Base-by-base conservation (phyloP, 2,329 filamentous ascomycete species). In the Claviceps africana region DNA sequence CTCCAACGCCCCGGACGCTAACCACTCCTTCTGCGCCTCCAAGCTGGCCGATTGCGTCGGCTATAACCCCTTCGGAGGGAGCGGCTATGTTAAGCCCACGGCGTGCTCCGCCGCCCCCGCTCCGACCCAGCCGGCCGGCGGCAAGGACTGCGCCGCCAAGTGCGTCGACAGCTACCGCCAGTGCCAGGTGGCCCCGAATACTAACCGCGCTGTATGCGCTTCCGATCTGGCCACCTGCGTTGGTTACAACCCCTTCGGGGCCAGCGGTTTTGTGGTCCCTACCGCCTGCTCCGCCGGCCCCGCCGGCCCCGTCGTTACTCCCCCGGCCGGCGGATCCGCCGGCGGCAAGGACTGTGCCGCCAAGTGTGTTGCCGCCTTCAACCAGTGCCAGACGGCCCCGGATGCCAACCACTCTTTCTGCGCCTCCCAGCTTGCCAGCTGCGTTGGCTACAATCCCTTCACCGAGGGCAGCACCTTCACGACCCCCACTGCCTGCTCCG, bases 381-480 rank as follows among this genome's bases (percentile, higher is more conserved):
- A 58, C 30, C 44, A 46, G 37, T 63, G 60, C 58, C 56, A 57
- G 19, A 39, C 35, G 33, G 53, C 55, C n/a, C 49, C 57, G 8
- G 51, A 47, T 37, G 53, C 60, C 52, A 63, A 64, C 57, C 55
- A 54, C 51, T 53, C 61, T 5, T 33, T 22, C 6, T 64, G 62
- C 50, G 58, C 56, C 17, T 55, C 60, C 30, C 28, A 57, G 40
- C 60, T 58, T 48, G 57, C 58, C 48, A 21, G 2, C 17, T 63
- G 61, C 56, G 54, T 63, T 5, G 57, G 56, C 51, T 61, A 56
- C 58, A 61, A 56, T 57, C 61, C 61, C 39, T 63, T 56, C 30
- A 51, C 52, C 33, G 48, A 43, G n/a, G 48, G 50, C 11, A 22
- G 43, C 25, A 25, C 25, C 3, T 43, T 60, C 7, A 54, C 56